Conservation (phyloP, 768 basidiomycete genomes). For the Suillus decipiens region DNA sequence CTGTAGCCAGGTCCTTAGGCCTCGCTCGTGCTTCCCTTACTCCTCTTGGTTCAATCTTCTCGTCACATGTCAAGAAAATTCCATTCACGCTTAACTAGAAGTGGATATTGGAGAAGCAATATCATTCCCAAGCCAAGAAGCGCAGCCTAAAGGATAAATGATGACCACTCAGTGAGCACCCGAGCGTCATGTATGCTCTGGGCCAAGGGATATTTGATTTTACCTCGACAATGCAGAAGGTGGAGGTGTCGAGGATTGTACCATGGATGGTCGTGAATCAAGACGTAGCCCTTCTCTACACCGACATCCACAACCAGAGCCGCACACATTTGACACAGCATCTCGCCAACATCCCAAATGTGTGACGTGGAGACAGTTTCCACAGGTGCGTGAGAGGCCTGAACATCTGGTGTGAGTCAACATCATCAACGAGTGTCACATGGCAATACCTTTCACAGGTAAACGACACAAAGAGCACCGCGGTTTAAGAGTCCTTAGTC, state of each 20-base stretch:
- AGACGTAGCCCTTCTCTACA: conserved; percentile 36
- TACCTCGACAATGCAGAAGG: conserved; percentile 1
- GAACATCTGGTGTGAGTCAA: background rate
- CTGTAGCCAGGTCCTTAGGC: too few relatives aligned
- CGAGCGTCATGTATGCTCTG: background rate
- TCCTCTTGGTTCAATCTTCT: too few relatives aligned
- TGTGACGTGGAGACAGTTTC: conserved; percentile 62
- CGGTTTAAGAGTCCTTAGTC: conserved; percentile 44
- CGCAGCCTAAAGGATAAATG: background rate
- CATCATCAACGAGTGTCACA: background rate
- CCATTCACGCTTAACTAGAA: background rate
- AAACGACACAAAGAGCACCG: conserved; percentile 75
- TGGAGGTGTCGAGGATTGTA: background rate
- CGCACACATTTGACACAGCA: conserved; percentile 49
- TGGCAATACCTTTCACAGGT: conserved; percentile 64
- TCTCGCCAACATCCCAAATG: conserved; percentile 65
- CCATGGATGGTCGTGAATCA: background rate
- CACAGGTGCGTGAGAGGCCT: conserved; percentile 67
- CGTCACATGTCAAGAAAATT: too few relatives aligned
- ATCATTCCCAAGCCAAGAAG: background rate
- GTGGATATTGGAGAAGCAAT: too few relatives aligned
- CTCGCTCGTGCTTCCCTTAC: too few relatives aligned
- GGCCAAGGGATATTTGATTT: background rate
- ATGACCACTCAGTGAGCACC: background rate
- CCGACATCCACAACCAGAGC: conserved; percentile 69